Evolutionary conservation across 169 alveolate genomes (phyloP), one percentile per base, ranked within the genome.

Genomic region (Plasmodium gonderi): DNA sequence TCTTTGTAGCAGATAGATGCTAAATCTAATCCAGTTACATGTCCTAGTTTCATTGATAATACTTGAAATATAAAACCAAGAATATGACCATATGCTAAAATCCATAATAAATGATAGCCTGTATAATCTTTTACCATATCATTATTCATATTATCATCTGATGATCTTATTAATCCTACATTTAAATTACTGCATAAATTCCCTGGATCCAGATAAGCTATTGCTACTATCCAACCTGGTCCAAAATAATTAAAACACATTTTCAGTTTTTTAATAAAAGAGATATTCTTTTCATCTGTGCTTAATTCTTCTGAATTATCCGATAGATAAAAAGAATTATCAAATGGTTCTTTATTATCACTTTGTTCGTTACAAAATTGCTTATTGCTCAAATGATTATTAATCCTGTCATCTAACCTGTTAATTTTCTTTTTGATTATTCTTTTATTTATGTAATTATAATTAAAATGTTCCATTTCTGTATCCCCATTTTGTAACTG

Each of bases 121-220:
- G 92, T 65, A 77, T 69, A 83, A 87, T 87, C 93, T 45, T 87
- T 87, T 67, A 45, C 64, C 38, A 68, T n/a, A 60, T 26, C 29
- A 33, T 29, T 6, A 69, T 7, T 33, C 8, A 23, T 20, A 65
- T 42, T 45, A 7, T 51, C 79, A 20, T 78, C 93, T 5, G 42
- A 29, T 11, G 81, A 47, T 47, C 96, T 89, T 4, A 91, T 69
- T 65, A 90, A 83, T 3, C 97, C 97, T 3, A 91, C 96, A 74
- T 92, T 94, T 83, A 95, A 76, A 45, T 95, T 95, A 12, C 95
- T 95, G 68, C 95, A 95, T 36, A 95, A 80, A 69, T 95, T 95
- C 17, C 97, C 97, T 1, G 97, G 97, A 31, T 95, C 97, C 38
- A 95, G 83, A 79, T 91, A 95, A 2, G 97, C 97, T 87, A 95